Base-by-base conservation (phyloP, 2,329 filamentous ascomycete species). In the Colletotrichum sp. region DNA sequence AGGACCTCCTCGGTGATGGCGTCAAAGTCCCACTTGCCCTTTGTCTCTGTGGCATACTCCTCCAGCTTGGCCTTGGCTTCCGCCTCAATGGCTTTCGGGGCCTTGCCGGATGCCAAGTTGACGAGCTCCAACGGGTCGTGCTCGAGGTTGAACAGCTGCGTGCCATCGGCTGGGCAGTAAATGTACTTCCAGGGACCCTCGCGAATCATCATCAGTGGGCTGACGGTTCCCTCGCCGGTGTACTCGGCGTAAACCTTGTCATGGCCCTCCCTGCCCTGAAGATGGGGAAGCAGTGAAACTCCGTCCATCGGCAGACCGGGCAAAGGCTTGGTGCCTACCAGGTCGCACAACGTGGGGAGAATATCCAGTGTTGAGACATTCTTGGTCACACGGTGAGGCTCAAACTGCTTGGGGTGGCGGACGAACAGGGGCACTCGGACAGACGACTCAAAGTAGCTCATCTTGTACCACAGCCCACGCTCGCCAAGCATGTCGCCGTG, bases 401-500 rank as follows among this genome's bases (percentile, higher is more conserved):
- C 83, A 84, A 96, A 98, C 77, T 90, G 90, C 80, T 92, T 89
- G 30, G 96, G 96, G 81, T 96, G 92, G 84, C 95, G 94, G 83
- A 98, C 90, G 78, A 98, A 89, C 83, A 98, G 93, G 2, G 96
- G 96, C 26, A 98, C 96, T 32, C 96, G 94, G 62, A 95, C 95
- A 15, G 95, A 98, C 55, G 94, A 94, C 89, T 98, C 96, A 81
- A 96, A 98, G 90, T 97, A 98, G 82, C 92, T 95, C 96, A 98
- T 98, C 90, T 98, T 98, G 89, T 98, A 96, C 96, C 96, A 98
- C 63, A 98, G 88, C 8, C 95, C 94, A 69, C 95, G 93, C 88
- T 98, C 96, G 75, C 96, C 96, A 9, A 98, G 91, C 96, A 98
- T 98, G 85, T 98, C 96, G 72, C 96, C 96, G 82, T 98, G 96